Base-by-base conservation (phyloP, 2,329 filamentous ascomycete species). In the Sporothrix inflata region DNA sequence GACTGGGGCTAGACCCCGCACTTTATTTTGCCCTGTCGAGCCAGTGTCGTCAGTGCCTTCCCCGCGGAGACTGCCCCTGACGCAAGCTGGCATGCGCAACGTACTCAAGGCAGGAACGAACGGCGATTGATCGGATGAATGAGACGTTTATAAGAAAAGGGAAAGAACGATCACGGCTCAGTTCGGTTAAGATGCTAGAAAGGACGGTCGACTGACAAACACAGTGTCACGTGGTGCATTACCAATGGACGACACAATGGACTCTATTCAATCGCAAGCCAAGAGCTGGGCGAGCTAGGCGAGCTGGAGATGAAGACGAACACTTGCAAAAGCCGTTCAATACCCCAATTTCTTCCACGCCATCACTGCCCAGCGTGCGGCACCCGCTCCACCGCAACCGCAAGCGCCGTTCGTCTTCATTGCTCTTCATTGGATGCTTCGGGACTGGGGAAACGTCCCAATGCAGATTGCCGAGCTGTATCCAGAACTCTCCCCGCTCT, bases 401-500 rank as follows among this genome's bases (percentile, higher is more conserved):
- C 61, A 27, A 6, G 3, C 40, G 40, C 61, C 19, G 19, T 47
- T 47, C 61, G 12, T 24, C 38, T 12, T 19, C 42, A 30, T 42
- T 4, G 63, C 42, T 21, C 24, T 21, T 27, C 24, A 67, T 67
- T 67, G 65, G 65, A 34, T 16, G 65, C 40, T 34, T 61, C 53
- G 38, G 38, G 24, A 49, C 49, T 69, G 67, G 67, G 65, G 12
- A 69, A 57, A 38, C 21, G 66, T n/a, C 66, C 45, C 19, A 69
- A 69, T 47, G 2, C 24, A 40, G 38, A 42, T 66, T 70, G 49
- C 71, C 60, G 69, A 71, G 34, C 63, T 74, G 24, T 34, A 34
- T 11, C 42, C 63, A 47, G 42, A 14, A 4, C 12, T 49, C 38
- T 63, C 45, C 60, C 67, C 60, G 57, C 71, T 42, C 49, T 30